Percentiles rank a stretch among this genome's conserved stretches.
Evolutionary conservation across 306 rosid genomes (phyloP).

Genomic region (Begonia peltatifolia): DNA sequence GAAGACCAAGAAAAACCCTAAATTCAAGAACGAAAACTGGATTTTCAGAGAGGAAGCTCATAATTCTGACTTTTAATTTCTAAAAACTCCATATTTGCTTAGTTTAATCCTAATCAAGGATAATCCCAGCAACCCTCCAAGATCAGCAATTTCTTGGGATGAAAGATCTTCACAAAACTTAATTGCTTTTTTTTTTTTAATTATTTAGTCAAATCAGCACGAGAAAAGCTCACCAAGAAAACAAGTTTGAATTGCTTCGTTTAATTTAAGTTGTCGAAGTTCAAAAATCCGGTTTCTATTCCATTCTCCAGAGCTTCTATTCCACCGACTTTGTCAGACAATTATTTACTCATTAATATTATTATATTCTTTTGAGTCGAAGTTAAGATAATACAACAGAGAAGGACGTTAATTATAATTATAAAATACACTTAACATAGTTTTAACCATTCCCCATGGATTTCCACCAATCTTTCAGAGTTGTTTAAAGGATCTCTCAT

Average conservation of each 20-base stretch:
- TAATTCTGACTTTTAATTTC: neutral
- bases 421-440: neutral
- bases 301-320: neutral
- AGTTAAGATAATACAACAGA: neutral
- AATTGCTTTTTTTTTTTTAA: neutral
- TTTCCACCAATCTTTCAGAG: neutral
- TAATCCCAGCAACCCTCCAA: neutral
- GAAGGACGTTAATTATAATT: neutral
- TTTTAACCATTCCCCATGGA: neutral
- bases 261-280: conserved; percentile 18
- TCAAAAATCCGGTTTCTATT: conserved; percentile 3
- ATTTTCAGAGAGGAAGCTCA: no score
- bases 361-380: neutral
- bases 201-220: neutral
- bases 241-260: neutral
- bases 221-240: conserved; percentile 13
- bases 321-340: neutral
- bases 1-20: conserved; percentile 7
- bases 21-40: neutral
- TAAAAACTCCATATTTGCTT: neutral
- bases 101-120: neutral
- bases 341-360: neutral
- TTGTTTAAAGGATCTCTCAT: neutral
- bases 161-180: neutral
- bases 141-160: neutral